Base-by-base conservation (phyloP, 2,329 filamentous ascomycete species). In the Fusarium pseudograminearum region DNA sequence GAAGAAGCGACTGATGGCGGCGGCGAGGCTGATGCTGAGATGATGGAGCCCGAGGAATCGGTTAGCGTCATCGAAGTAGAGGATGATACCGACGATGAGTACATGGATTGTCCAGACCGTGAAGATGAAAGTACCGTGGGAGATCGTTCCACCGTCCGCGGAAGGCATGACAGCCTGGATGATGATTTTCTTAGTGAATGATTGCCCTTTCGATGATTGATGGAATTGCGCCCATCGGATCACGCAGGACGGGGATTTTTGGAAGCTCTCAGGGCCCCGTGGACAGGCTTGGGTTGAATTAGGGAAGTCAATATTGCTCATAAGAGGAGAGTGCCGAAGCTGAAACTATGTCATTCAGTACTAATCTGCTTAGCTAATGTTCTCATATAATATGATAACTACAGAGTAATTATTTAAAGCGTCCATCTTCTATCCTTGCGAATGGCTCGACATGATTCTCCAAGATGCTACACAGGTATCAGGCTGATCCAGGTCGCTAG, bases 61-160 rank as follows among this genome's bases (percentile, higher is more conserved):
- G 18, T 7, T 4, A 24, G n/a, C 6, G 24, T 33, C 24, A 28
- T 56, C 9, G 7, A 18, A 9, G 20, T 31, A 46, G 44, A 15
- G 5, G 41, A 28, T 20, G 36, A 45, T 48, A n/a, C 28, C 8
- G 53, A 56, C 8, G 53, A 38, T 15, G 53, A 56, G n/a, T 56
- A 50, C 14, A 24, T 48, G 41, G 33, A 51, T 51, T 24, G 12
- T 22, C 34, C 34, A n/a, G 26, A 52, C 14, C 24, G 8, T 14
- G 33, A 38, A 16, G 14, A 28, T 52, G 48, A 16, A 30, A 28
- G 15, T 9, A 20, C 14, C 34, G n/a, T n/a, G 5, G 33, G 48
- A 4, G 22, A 5, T 14, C 22, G 16, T 20, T 28, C 47, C 15
- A 40, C 14, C 15, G 9, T 30, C 22, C 14, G 24, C 4, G 12